Conservation (phyloP, 2,329 filamentous ascomycete genomes). For the Penicillium sp. region DNA sequence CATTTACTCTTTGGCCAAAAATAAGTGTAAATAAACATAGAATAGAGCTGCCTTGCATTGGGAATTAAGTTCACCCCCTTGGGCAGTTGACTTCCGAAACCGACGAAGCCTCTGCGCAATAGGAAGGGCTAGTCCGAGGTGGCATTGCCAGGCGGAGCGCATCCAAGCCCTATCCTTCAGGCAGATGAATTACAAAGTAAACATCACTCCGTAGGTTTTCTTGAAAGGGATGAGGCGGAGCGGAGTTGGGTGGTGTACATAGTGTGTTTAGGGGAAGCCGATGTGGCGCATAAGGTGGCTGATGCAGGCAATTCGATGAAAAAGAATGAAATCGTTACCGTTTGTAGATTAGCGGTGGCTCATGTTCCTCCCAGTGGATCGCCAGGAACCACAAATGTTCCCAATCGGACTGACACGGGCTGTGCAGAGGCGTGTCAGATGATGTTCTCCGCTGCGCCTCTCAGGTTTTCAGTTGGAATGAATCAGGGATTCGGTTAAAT, state of each 20-base stretch:
- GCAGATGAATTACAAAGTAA: not conserved
- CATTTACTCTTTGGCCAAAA: not conserved
- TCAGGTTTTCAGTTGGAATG: not conserved
- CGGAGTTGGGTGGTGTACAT: not conserved
- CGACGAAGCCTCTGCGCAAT: not conserved
- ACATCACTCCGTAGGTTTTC: not conserved
- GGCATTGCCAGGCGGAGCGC: not conserved
- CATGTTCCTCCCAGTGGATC: constrained; percentile 5
- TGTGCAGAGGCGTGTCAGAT: not conserved
- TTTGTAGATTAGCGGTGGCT: not conserved
- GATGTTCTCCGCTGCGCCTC: not conserved
- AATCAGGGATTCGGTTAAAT: not conserved
- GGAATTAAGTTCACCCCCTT: not conserved
- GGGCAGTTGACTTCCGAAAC: not conserved
- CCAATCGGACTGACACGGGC: not conserved
- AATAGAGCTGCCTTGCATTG: not conserved
- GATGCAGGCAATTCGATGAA: not conserved
- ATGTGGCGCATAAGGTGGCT: constrained; percentile 1
- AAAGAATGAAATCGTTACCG: not conserved
- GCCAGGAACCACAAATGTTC: constrained; percentile 3
- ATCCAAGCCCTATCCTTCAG: not conserved
- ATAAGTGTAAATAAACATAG: not conserved
- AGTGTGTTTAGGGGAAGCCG: constrained; percentile 4
- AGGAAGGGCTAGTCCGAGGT: not conserved
- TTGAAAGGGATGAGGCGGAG: not conserved